Base-by-base conservation (phyloP, 257 asterid genomes). In the Primulina tabacum region DNA sequence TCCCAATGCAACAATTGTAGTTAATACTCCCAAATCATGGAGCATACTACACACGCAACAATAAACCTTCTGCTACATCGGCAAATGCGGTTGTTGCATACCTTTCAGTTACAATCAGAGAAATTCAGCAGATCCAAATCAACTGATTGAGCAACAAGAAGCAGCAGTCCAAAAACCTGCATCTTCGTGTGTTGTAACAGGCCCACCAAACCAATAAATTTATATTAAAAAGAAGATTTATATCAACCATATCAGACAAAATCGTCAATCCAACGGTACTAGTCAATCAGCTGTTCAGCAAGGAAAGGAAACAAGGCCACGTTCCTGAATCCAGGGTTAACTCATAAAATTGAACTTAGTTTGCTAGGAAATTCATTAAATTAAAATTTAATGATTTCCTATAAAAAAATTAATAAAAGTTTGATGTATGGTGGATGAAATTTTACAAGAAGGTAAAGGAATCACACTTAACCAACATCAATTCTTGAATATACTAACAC, bases 141-240 rank as follows among this genome's bases (percentile, higher is more conserved):
- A 82, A 81, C 88, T 69, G 84, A 77, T 47, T 71, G 81, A 76
- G 87, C 83, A 79, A 88, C 89, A 78, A 59, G 82, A 78, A 58
- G 75, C 58, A 69, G 80, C 92, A 68, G 90, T 87, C 74, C 64
- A 60, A 47, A 67, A 35, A 85, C 92, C 92, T 87, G 92, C 90
- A 89, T 66, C 82, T 85, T 81, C 77, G 71, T 75, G 79, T 76
- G 80, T 79, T 84, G 85, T 79, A 85, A 89, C 82, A 72, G 77
- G 75, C 79, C 83, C 80, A 71, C 85, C 70, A 78, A 76, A 77
- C 79, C 80, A 80, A 40, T 66, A 79, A 79, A 77, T 65, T 63
- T 10, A 77, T 78, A 75, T 50, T 57, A 55, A 68, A 64, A 50
- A 11, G 61, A 16, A 56, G 70, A 69, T 69, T 60, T 65, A 16